phyloP scores from a whole-genome alignment of 257 asterid genomes.

The Plectranthus barbatus region DNA sequence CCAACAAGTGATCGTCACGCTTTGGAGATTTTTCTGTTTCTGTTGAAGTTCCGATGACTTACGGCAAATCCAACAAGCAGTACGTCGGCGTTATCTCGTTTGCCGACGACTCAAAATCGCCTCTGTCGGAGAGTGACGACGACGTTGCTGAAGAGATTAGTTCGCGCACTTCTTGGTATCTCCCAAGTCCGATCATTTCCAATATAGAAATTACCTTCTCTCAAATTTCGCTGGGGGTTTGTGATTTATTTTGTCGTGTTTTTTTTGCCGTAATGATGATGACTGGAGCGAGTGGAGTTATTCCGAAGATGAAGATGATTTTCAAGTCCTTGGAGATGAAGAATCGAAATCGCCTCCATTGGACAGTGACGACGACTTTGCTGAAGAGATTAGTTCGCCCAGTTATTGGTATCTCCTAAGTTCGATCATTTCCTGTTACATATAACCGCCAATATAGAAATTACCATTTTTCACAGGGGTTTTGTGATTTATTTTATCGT shows the following conservation, averaged over 20 bases:
- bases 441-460: background rate
- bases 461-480: background rate
- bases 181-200: background rate
- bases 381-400: constrained; percentile 23
- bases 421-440: background rate
- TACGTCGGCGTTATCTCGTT: constrained; percentile 35
- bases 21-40: too few species aligned
- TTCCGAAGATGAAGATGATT: constrained; percentile 17
- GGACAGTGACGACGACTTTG: constrained; percentile 16
- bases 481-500: background rate
- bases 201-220: background rate
- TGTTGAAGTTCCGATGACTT: constrained; percentile 2
- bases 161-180: constrained; percentile 35
- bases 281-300: constrained; percentile 10
- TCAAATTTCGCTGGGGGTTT: background rate
- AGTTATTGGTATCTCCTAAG: constrained; percentile 27
- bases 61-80: constrained; percentile 13
- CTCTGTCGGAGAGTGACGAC: constrained; percentile 2
- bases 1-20: background rate
- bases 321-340: background rate
- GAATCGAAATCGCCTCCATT: too few species aligned
- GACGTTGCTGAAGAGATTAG: constrained; percentile 18
- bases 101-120: constrained; percentile 31
- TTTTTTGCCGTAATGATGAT: constrained; percentile 10
- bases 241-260: background rate